These are phyloP conservation scores for Lumnitzera racemosa DNA, from an alignment of 345 rosid species.

Conservation along the genomic window DNA sequence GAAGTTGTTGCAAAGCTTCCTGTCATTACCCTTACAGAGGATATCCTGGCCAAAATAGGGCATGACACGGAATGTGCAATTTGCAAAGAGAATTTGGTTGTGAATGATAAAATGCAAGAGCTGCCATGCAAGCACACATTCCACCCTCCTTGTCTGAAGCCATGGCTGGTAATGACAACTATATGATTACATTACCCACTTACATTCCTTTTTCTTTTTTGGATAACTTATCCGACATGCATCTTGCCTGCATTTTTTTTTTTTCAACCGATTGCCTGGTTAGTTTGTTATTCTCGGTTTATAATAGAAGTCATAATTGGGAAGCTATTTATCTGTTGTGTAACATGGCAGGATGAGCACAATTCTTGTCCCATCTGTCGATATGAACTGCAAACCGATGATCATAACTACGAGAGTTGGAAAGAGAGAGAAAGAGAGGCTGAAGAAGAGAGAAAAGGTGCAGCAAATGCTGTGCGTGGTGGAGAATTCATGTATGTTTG, in stretches of 20 bases:
- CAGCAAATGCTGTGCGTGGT: constrained; percentile 84
- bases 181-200: background rate
- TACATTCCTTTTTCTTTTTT: background rate
- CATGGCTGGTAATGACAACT: constrained; percentile 77
- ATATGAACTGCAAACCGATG: constrained; percentile 81
- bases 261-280: too few relatives aligned
- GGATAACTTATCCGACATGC: background rate
- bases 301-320: background rate
- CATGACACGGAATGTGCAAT: constrained; percentile 79
- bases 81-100: constrained; percentile 71
- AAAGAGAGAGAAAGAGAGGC: constrained; percentile 88
- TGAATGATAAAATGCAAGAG: constrained; percentile 85
- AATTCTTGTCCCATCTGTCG: constrained; percentile 98
- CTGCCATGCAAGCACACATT: constrained; percentile 88
- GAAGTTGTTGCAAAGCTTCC: constrained; percentile 91
- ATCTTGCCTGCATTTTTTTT: too few relatives aligned
- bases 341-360: constrained; percentile 63
- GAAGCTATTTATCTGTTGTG: background rate
- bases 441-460: constrained; percentile 85
- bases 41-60: constrained; percentile 53
- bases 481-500: constrained; percentile 92
- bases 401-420: constrained; percentile 87
- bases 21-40: constrained; percentile 48
- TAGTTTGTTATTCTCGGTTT: too few relatives aligned
- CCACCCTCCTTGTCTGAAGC: constrained; percentile 95